Evolutionary conservation across 1,284 basidiomycete species (phyloP).

Genomic region (Moesziomyces antarcticus): DNA sequence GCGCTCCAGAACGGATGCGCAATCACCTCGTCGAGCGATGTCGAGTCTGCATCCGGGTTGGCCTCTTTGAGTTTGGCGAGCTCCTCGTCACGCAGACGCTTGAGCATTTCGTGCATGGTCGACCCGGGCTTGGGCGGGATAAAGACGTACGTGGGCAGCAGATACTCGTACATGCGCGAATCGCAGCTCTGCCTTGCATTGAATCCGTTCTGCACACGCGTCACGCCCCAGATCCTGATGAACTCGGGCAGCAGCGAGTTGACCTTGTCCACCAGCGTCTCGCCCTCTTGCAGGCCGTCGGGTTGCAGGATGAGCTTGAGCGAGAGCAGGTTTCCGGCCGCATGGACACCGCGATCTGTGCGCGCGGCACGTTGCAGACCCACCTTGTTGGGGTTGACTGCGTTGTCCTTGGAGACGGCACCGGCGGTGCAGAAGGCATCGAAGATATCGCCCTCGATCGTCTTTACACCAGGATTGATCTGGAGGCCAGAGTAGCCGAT

Average conservation of each 20-base stretch:
- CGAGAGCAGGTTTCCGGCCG: slow-evolving; percentile 84
- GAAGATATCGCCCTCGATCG: slow-evolving; percentile 92
- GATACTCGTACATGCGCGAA: slow-evolving; percentile 95
- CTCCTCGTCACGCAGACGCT: slow-evolving; percentile 26
- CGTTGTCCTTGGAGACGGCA: slow-evolving; percentile 91
- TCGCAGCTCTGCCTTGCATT: slow-evolving; percentile 81
- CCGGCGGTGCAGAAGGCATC: slow-evolving; percentile 87
- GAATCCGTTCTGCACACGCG: slow-evolving; percentile 90
- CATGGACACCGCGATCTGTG: slow-evolving; percentile 97
- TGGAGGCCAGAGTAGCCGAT: slow-evolving; percentile 90
- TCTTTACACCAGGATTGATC: slow-evolving; percentile 77
- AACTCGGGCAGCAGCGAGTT: slow-evolving; percentile 88
- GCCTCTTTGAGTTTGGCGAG: slow-evolving; percentile 17
- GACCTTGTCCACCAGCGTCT: slow-evolving; percentile 76
- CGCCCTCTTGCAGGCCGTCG: slow-evolving; percentile 23
- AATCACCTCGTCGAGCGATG: slow-evolving; percentile 32
- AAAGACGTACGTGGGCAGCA: slow-evolving; percentile 92
- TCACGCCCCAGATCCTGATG: slow-evolving; percentile 91
- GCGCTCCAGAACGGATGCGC: slow-evolving; percentile 63
- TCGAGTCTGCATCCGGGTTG: slow-evolving; percentile 19
- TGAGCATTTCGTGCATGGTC: slow-evolving; percentile 61
- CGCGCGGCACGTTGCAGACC: slow-evolving; percentile 87
- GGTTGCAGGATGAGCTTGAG: slow-evolving; percentile 70
- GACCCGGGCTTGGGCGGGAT: slow-evolving; percentile 84
- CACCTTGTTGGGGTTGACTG: slow-evolving; percentile 89